Conservation (phyloP, 257 asterid species). For the Ajuga chamaepitys region DNA sequence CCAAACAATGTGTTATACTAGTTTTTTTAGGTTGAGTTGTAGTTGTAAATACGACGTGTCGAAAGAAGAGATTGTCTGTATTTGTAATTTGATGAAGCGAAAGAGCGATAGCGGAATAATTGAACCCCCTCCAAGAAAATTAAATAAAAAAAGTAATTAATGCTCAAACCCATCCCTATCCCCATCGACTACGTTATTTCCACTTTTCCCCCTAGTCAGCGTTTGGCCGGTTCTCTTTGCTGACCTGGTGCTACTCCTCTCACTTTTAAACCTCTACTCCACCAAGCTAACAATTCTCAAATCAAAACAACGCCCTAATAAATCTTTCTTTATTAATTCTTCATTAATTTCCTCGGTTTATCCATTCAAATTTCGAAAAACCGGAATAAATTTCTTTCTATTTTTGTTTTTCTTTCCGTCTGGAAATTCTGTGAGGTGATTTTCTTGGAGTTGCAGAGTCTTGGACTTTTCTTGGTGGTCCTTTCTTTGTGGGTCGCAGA, state of each 20-base stretch:
- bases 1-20: no score
- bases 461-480: conserved; percentile 20
- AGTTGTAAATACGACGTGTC: neutral
- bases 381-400: neutral
- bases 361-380: neutral
- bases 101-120: neutral
- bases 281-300: conserved; percentile 8
- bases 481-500: conserved; percentile 8
- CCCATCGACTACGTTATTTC: conserved; percentile 18
- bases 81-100: neutral
- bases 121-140: neutral
- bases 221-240: conserved; percentile 31
- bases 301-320: neutral
- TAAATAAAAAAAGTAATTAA: neutral
- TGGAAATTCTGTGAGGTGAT: conserved; percentile 6
- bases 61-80: neutral
- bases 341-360: conserved; percentile 10
- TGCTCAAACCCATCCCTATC: conserved; percentile 11
- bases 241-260: conserved; percentile 19
- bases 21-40: no score
- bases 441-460: conserved; percentile 19
- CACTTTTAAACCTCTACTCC: neutral
- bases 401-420: conserved; percentile 6
- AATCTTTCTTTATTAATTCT: neutral
- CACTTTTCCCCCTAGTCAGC: conserved; percentile 17